A percentile compares a stretch with the other conserved stretches of the same genome.
phyloP scores from a whole-genome alignment of 2,329 filamentous ascomycete species.

The Fusarium algeriense region DNA sequence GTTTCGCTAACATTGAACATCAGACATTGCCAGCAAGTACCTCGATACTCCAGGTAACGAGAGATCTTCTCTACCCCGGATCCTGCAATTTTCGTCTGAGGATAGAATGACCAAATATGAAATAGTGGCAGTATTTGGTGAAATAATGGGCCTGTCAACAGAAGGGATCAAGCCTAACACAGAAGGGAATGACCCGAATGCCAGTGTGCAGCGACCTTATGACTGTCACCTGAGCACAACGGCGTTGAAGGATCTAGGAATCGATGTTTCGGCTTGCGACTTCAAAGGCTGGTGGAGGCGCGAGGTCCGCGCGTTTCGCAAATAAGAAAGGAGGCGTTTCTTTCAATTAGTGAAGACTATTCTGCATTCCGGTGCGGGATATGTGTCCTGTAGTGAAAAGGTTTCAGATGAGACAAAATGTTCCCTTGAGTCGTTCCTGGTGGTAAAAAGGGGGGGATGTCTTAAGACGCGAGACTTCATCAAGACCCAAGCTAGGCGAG shows the following conservation, averaged over 20 bases:
- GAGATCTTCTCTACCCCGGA: slow-evolving; percentile 69
- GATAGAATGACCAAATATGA: slow-evolving; percentile 90
- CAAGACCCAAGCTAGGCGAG: not conserved
- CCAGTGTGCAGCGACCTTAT: slow-evolving; percentile 82
- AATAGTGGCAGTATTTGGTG: slow-evolving; percentile 82
- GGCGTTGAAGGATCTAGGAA: slow-evolving; percentile 77
- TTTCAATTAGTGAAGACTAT: not conserved
- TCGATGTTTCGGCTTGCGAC: slow-evolving; percentile 79
- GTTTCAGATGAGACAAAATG: slow-evolving; percentile 13
- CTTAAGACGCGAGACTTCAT: slow-evolving; percentile 3
- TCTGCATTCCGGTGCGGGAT: not conserved
- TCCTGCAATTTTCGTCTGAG: slow-evolving; percentile 89
- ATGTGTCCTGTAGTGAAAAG: slow-evolving; percentile 6
- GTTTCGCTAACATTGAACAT: not conserved
- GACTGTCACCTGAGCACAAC: slow-evolving; percentile 89
- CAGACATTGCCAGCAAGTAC: slow-evolving; percentile 80
- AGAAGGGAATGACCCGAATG: slow-evolving; percentile 77
- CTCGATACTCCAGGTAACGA: slow-evolving; percentile 60
- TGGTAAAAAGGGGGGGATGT: slow-evolving; percentile 26
- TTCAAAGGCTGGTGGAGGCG: slow-evolving; percentile 86
- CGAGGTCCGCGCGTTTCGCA: slow-evolving; percentile 70
- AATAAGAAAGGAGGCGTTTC: slow-evolving; percentile 51
- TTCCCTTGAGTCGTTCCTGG: slow-evolving; percentile 17
- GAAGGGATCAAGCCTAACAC: slow-evolving; percentile 77
- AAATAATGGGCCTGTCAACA: slow-evolving; percentile 81